Percentiles rank a stretch among this genome's conserved stretches.
These are phyloP conservation scores for Arctostaphylos glauca DNA, from an alignment of 148 eudicot species.

Conservation along the genomic window DNA sequence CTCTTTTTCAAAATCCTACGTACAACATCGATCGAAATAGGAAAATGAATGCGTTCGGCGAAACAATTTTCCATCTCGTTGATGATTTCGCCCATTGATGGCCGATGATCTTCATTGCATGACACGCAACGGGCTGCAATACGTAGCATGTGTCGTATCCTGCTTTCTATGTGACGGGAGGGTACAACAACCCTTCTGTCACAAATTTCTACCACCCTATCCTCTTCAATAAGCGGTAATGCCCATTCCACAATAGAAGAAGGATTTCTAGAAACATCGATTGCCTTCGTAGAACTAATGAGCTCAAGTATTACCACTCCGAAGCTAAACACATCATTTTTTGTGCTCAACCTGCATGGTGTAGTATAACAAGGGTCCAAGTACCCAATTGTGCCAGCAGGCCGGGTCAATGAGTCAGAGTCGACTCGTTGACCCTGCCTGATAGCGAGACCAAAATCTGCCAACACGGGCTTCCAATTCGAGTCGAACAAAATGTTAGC, in stretches of 20 bases:
- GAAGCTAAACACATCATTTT: slow-evolving; percentile 66
- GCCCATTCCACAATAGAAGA: slow-evolving; percentile 64
- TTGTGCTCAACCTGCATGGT: slow-evolving; percentile 57
- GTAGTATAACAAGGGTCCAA: slow-evolving; percentile 68
- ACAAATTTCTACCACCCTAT: slow-evolving; percentile 25
- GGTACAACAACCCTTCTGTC: slow-evolving; percentile 36
- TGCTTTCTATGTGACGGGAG: slow-evolving; percentile 23
- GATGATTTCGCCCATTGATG: slow-evolving; percentile 49
- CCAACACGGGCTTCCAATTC: slow-evolving; percentile 48
- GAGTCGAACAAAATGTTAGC: slow-evolving; percentile 66
- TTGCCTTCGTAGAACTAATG: slow-evolving; percentile 50
- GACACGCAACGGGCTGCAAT: slow-evolving; percentile 56
- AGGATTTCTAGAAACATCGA: slow-evolving; percentile 47
- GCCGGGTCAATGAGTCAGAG: slow-evolving; percentile 27
- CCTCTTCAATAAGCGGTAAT: slow-evolving; percentile 25
- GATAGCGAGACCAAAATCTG: slow-evolving; percentile 66
- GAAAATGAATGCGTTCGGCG: slow-evolving; percentile 22
- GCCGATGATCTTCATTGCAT: slow-evolving; percentile 31
- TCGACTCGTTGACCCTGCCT: slow-evolving; percentile 14
- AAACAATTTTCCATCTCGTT: slow-evolving; percentile 32
- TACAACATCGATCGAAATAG: slow-evolving; percentile 32
- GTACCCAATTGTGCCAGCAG: slow-evolving; percentile 83
- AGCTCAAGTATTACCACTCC: slow-evolving; percentile 73
- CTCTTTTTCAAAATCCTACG: slow-evolving; percentile 18
- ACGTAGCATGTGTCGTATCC: slow-evolving; percentile 28